These are phyloP conservation scores for Amylostereum chailletii DNA, from an alignment of 1,284 basidiomycete species.

Conservation along the genomic window DNA sequence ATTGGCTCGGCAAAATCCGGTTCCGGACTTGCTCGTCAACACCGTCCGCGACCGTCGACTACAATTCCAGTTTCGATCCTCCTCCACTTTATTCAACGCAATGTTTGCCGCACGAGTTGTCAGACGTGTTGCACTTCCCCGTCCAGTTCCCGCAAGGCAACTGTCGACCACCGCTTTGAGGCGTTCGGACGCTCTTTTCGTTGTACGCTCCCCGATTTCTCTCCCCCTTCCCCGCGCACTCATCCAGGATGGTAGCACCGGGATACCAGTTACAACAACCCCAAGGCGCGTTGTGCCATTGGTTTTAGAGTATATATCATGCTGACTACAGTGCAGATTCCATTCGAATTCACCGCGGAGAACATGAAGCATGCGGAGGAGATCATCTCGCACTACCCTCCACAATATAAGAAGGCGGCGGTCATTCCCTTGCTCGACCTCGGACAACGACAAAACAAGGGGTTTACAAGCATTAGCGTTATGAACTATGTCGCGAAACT, in stretches of 20 bases:
- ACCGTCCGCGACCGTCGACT: neutral
- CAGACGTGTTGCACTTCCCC: conserved; percentile 11
- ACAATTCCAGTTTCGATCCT: too few species aligned
- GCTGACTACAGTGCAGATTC: conserved; percentile 46
- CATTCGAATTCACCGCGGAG: conserved; percentile 80
- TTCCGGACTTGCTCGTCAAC: neutral
- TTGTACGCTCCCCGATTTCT: conserved; percentile 27
- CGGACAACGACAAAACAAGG: conserved; percentile 95
- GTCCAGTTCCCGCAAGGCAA: conserved; percentile 17
- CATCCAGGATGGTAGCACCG: conserved; percentile 58
- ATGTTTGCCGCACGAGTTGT: conserved; percentile 19
- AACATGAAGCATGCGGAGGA: conserved; percentile 83
- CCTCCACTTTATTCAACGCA: conserved; percentile 3
- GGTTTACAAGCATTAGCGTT: conserved; percentile 97
- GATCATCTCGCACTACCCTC: conserved; percentile 89
- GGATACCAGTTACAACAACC: conserved; percentile 90
- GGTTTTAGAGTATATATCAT: neutral
- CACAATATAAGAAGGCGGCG: conserved; percentile 97
- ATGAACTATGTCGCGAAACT: conserved; percentile 97
- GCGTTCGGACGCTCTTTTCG: conserved; percentile 44
- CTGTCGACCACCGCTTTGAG: conserved; percentile 30
- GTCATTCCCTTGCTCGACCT: conserved; percentile 96
- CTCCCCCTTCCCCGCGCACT: conserved; percentile 1
- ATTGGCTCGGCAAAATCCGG: conserved; percentile 13
- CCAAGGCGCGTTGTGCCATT: conserved; percentile 41